Evolutionary conservation across 441 rosid genomes (phyloP).

Genomic region (Geranium incanum): DNA sequence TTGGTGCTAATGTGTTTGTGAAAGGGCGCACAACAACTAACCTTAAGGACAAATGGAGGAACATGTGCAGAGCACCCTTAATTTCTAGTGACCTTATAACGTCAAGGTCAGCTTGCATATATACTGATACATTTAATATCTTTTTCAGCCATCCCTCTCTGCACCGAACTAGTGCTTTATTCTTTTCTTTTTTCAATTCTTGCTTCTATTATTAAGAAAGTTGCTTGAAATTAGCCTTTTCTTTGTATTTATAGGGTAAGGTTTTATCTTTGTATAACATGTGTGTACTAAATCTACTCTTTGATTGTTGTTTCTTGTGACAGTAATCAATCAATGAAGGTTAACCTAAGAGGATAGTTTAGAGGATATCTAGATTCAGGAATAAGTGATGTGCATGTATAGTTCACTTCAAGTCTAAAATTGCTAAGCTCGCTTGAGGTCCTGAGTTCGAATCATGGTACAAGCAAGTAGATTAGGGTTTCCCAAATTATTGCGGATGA

Average conservation of each 20-base stretch:
- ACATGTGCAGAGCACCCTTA: slow-evolving; percentile 28
- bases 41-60: slow-evolving; percentile 50
- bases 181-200: not conserved
- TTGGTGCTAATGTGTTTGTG: slow-evolving; percentile 29
- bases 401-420: not conserved
- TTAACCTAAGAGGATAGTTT: not conserved
- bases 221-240: not conserved
- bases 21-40: slow-evolving; percentile 29
- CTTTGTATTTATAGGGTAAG: not conserved
- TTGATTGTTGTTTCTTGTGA: not conserved
- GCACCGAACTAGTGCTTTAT: not conserved
- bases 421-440: not conserved
- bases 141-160: slow-evolving; percentile 5
- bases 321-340: not conserved
- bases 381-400: not conserved
- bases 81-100: slow-evolving; percentile 12
- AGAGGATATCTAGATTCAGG: not conserved
- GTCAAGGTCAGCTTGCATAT: slow-evolving; percentile 12
- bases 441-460: no score
- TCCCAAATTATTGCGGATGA: no score
- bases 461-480: no score
- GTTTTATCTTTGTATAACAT: slow-evolving; percentile 2
- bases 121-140: not conserved
- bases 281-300: not conserved
- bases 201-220: not conserved